Base-by-base conservation (phyloP, 176 grass and related monocot species). In the Neostapfia colusana region DNA sequence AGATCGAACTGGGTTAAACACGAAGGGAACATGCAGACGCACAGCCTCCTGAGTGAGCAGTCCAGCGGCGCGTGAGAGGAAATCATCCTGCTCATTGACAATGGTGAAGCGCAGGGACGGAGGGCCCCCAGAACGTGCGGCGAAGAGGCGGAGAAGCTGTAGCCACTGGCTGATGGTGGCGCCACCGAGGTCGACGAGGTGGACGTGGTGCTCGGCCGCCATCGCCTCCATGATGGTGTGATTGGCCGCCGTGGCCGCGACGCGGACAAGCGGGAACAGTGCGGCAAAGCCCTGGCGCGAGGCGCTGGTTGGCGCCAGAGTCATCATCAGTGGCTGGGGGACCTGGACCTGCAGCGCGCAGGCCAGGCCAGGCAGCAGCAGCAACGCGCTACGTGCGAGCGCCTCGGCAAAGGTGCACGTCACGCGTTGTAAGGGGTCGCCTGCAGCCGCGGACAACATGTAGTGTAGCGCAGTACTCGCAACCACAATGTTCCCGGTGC, bases 251-350 rank as follows among this genome's bases (percentile, higher is more conserved):
- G 68, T 40, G 18, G 65, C 79, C 0, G 83, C 65, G 20, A 93
- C 7, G n/a, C 76, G 82, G 71, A 97, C 69, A 64, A 93, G 86
- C 36, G 93, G 82, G 76, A 85, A 93, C n/a, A n/a, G n/a, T n/a
- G n/a, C n/a, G n/a, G n/a, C n/a, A n/a, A n/a, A n/a, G n/a, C n/a
- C n/a, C n/a, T n/a, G n/a, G n/a, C n/a, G n/a, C n/a, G n/a, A n/a
- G n/a, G n/a, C n/a, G n/a, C n/a, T n/a, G n/a, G n/a, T n/a, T n/a
- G n/a, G n/a, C n/a, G n/a, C n/a, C n/a, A n/a, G n/a, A n/a, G n/a
- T n/a, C n/a, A n/a, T n/a, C n/a, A n/a, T n/a, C n/a, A n/a, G n/a
- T n/a, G n/a, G n/a, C n/a, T n/a, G n/a, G n/a, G n/a, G n/a, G n/a
- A 69, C 36, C 27, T 72, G 35, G 11, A 83, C 51, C 27, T 51